A percentile compares a stretch with the other conserved stretches of the same genome.
phyloP scores from a whole-genome alignment of 805 yeast species.

The Pichia nanzhaoensis region DNA sequence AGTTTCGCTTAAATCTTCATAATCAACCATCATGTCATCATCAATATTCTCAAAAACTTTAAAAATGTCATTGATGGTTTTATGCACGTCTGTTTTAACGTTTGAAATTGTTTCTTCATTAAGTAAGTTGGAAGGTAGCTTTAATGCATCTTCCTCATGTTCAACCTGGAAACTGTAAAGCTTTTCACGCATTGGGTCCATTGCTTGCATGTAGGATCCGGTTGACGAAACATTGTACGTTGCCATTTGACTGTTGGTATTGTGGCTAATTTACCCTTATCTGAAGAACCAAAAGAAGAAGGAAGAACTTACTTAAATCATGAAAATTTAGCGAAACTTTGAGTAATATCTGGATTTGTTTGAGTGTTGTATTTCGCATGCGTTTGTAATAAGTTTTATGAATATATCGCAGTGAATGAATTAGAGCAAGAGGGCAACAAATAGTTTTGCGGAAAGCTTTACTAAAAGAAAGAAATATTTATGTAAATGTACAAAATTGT shows the following conservation, averaged over 20 bases:
- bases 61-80: slow-evolving; percentile 22
- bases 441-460: too few species aligned
- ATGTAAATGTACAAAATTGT: too few species aligned
- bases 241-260: slow-evolving; percentile 28
- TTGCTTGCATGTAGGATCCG: slow-evolving; percentile 71
- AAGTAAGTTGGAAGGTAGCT: slow-evolving; percentile 26
- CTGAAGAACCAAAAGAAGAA: not conserved
- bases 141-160: slow-evolving; percentile 18
- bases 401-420: too few species aligned
- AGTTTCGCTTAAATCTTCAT: slow-evolving; percentile 6
- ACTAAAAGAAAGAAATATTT: too few species aligned
- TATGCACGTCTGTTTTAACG: slow-evolving; percentile 23
- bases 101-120: slow-evolving; percentile 24
- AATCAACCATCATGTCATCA: slow-evolving; percentile 15
- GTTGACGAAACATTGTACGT: slow-evolving; percentile 57
- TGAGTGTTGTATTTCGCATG: too few species aligned
- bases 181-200: slow-evolving; percentile 59
- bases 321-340: not conserved
- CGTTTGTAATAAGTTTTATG: too few species aligned
- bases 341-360: too few species aligned
- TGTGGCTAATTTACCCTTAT: not conserved
- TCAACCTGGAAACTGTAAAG: slow-evolving; percentile 31
- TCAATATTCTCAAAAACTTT: slow-evolving; percentile 29
- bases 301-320: not conserved
- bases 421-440: too few species aligned